phyloP scores from a whole-genome alignment of 371 early-diverging fungal genomes.

The Circinella umbellata region DNA sequence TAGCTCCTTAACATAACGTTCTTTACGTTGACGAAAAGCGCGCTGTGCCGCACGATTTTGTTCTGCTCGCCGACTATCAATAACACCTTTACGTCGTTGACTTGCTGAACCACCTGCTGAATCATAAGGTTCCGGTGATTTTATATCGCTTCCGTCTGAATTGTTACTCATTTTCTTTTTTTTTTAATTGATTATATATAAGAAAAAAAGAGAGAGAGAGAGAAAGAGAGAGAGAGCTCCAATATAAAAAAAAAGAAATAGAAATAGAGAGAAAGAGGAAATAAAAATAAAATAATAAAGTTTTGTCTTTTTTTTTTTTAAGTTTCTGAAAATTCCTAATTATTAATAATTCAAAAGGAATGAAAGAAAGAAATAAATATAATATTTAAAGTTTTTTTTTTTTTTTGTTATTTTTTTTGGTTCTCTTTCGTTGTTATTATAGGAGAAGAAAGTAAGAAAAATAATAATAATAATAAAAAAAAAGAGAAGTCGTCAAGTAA shows the following conservation, averaged over 20 bases:
- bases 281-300: neutral
- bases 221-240: neutral
- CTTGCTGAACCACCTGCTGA: neutral
- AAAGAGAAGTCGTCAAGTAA: too few species aligned
- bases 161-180: constrained; percentile 6
- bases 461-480: too few species aligned
- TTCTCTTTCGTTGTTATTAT: too few species aligned
- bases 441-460: too few species aligned
- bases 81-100: constrained; percentile 21
- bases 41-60: constrained; percentile 77
- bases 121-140: neutral
- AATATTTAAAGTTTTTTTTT: too few species aligned
- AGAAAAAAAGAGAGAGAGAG: too few species aligned
- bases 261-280: neutral
- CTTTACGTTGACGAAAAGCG: constrained; percentile 73
- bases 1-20: constrained; percentile 65
- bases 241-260: neutral
- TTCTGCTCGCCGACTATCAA: constrained; percentile 23
- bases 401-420: too few species aligned
- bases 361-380: too few species aligned
- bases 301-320: too few species aligned
- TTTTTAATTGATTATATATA: too few species aligned
- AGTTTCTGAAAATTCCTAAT: too few species aligned
- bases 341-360: too few species aligned
- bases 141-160: neutral